Base-by-base conservation (phyloP, 495 filamentous ascomycete species). In the Neurospora sp. region DNA sequence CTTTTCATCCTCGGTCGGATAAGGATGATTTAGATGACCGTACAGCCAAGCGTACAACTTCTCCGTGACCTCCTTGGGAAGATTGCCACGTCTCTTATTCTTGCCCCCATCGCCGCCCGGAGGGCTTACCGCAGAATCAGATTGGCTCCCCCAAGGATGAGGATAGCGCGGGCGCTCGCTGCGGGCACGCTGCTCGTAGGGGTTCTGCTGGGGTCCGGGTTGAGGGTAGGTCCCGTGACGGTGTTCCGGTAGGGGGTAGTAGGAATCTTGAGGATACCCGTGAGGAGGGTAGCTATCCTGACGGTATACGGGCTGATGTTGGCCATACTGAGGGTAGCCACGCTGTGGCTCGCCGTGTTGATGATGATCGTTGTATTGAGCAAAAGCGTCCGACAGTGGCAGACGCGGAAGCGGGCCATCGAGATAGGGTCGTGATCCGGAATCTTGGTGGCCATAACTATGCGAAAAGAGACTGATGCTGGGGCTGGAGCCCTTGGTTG, bases 1-100 rank as follows among this genome's bases (percentile, higher is more conserved):
- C 83, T 97, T 97, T 81, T 97, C 92, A 69, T 96, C 94, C 78
- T 97, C 94, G 40, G 89, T 94, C 7, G 94, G 94, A 77, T 97
- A 97, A 0, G 94, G 93, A 77, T 95, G 93, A 39, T 89, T 84
- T 5, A 94, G 80, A 81, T 97, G 93, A 27, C 86, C 87, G 66
- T 88, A 78, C 73, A 96, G 93, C 94, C 94, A 97, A 16, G 86
- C 83, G n/a, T 91, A 88, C 46, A 97, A 85, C 71, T 91, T 90
- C 80, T 93, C 91, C 0, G 94, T 97, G 0, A 92, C 91, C 10
- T 93, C 89, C 79, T 96, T 96, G 22, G 94, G 94, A 18, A 97
- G 82, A 75, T 97, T 97, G 3, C 94, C 94, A 53, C 94, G 79
- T 6, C 86, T 74, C 72, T 83, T 89, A 69, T 35, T 61, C 53